A percentile compares a stretch with the other conserved stretches of the same genome.
These are phyloP conservation scores for Barnettozyma salicaria DNA, from an alignment of 805 yeast genomes.

Conservation along the genomic window DNA sequence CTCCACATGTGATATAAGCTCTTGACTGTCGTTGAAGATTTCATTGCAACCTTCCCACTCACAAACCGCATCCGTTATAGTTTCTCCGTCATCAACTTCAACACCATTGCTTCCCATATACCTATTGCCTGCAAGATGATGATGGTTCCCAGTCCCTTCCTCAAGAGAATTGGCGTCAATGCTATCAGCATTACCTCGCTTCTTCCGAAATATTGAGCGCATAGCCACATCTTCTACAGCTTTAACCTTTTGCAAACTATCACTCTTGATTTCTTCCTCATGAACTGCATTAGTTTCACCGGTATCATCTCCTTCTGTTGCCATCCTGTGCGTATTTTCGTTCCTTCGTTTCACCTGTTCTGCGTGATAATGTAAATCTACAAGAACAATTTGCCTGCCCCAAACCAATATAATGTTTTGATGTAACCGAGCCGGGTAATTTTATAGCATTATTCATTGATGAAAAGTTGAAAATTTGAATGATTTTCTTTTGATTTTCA, in stretches of 20 bases:
- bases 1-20: conserved; percentile 11
- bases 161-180: conserved; percentile 7
- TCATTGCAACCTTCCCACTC: conserved; percentile 12
- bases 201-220: too few relatives aligned
- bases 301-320: too few relatives aligned
- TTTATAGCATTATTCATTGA: background rate
- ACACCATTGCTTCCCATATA: conserved; percentile 7
- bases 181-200: conserved; percentile 1
- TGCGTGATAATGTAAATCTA: too few relatives aligned
- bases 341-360: too few relatives aligned
- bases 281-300: too few relatives aligned
- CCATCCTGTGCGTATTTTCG: too few relatives aligned
- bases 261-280: too few relatives aligned
- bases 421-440: conserved; percentile 5
- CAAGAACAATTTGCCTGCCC: too few relatives aligned
- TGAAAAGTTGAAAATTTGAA: too few relatives aligned
- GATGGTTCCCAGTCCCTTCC: background rate
- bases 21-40: background rate
- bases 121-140: background rate
- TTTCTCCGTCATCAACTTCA: conserved; percentile 3
- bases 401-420: too few relatives aligned
- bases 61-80: conserved; percentile 7
- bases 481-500: background rate
- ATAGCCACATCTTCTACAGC: too few relatives aligned
- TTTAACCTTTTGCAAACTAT: too few relatives aligned